Evolutionary conservation across 495 filamentous ascomycete species (phyloP), one percentile per base, ranked within the genome.

Genomic region (Penicillium soppii): DNA sequence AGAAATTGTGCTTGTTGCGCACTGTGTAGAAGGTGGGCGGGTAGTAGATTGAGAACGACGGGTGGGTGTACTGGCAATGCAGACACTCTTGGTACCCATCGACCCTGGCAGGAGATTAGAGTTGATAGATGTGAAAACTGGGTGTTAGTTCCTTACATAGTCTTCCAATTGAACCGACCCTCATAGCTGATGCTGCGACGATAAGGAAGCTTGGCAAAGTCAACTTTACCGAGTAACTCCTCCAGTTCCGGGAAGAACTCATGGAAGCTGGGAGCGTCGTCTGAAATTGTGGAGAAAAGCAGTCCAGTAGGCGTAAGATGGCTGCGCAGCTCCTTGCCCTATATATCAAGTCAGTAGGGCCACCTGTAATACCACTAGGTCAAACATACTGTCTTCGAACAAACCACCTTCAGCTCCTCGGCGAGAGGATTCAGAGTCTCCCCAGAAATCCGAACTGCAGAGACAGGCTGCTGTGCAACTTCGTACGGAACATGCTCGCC

Each of bases 11-110:
- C 51, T 78, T 77, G 59, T 82, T 82, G 43, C 73, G 72, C 9
- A 84, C 79, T 8, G 71, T 65, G 61, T 83, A 83, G 62, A 75
- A 81, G 1, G 80, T 82, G 5, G 80, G 77, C 4, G 81, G 81
- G 30, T 84, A 84, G 59, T 68, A 77, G 38, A 80, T 63, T 4
- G 75, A 76, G 62, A 84, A 84, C 7, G 80, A 80, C 0, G 81
- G 81, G 49, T 84, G 81, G 0, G 81, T 83, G 61, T 84, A 84
- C 58, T 81, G 78, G 70, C 81, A 84, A 55, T 84, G 81, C 12
- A 84, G 67, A 52, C 81, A 84, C 62, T 84, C 81, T 59, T 84
- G 81, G 47, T 80, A 84, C 13, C 80, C 81, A 47, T 84, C 81
- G 13, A 84, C 79, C 77, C 74, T 79, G 38, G 3, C 9, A 41